phyloP scores from a whole-genome alignment of 768 basidiomycete genomes.

The Suillus spraguei region DNA sequence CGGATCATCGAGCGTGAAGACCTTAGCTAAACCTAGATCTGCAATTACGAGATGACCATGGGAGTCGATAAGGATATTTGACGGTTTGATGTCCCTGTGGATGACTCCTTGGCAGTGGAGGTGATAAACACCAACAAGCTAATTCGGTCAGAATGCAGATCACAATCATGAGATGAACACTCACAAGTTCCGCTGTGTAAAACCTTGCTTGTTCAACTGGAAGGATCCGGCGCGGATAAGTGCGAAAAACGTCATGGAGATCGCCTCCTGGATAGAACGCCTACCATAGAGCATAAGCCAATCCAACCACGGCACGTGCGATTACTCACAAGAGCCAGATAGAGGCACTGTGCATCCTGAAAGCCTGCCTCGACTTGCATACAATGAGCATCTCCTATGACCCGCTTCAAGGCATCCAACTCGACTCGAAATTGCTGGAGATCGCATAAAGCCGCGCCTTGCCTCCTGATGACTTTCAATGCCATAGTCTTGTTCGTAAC shows the following conservation, averaged over 20 bases:
- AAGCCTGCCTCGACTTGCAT: slow-evolving; percentile 17
- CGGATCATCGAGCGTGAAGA: slow-evolving; percentile 14
- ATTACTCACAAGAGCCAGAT: slow-evolving; percentile 16
- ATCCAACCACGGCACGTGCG: not conserved
- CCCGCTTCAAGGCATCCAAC: slow-evolving; percentile 12
- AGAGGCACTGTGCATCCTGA: slow-evolving; percentile 16
- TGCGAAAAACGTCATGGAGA: slow-evolving; percentile 11
- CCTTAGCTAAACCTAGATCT: slow-evolving; percentile 60
- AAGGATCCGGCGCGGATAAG: not conserved
- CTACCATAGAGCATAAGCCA: not conserved
- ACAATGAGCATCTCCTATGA: slow-evolving; percentile 11
- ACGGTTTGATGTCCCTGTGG: slow-evolving; percentile 70
- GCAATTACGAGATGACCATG: slow-evolving; percentile 57
- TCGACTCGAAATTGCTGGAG: slow-evolving; percentile 6
- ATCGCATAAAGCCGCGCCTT: not conserved
- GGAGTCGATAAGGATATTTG: slow-evolving; percentile 58
- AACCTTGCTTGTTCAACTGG: slow-evolving; percentile 11
- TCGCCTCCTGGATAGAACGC: slow-evolving; percentile 15
- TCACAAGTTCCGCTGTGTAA: slow-evolving; percentile 16
- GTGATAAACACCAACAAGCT: slow-evolving; percentile 36
- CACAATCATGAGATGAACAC: not conserved
- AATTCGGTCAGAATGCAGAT: not conserved
- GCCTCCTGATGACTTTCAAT: slow-evolving; percentile 17
- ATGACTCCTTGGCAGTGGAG: slow-evolving; percentile 65
- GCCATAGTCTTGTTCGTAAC: slow-evolving; percentile 11